Evolutionary conservation across 768 basidiomycete species (phyloP).

Genomic region (Cytidiella melzeri): DNA sequence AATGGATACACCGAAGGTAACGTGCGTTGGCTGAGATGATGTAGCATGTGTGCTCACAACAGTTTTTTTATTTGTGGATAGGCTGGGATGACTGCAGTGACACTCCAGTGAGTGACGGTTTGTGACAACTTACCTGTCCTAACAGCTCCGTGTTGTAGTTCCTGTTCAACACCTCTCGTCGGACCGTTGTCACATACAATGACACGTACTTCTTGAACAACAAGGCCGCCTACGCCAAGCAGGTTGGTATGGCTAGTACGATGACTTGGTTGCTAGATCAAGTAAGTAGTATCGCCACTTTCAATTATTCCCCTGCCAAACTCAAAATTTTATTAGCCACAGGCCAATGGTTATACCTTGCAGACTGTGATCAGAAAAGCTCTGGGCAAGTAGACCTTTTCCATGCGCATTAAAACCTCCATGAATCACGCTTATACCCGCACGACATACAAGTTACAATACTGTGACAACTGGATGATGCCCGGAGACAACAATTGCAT

Average conservation of each 20-base stretch:
- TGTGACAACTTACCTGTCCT: neutral
- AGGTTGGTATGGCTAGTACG: conserved; percentile 45
- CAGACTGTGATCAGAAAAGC: conserved; percentile 39
- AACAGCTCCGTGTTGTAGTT: conserved; percentile 25
- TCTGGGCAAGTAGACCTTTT: conserved; percentile 38
- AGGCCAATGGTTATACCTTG: conserved; percentile 41
- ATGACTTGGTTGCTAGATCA: conserved; percentile 55
- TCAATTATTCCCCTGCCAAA: neutral
- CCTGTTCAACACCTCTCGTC: conserved; percentile 39
- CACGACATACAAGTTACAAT: too few relatives aligned
- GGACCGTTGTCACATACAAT: conserved; percentile 68
- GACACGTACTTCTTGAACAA: conserved; percentile 44
- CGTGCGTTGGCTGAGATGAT: conserved; percentile 10
- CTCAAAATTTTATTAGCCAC: neutral
- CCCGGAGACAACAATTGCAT: too few relatives aligned
- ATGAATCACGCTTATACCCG: too few relatives aligned
- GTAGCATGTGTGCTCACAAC: too few relatives aligned
- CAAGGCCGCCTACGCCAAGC: conserved; percentile 53
- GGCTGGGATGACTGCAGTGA: conserved; percentile 67
- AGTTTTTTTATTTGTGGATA: conserved; percentile 13
- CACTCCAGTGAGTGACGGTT: conserved; percentile 45
- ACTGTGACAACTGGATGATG: too few relatives aligned
- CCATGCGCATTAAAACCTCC: too few relatives aligned
- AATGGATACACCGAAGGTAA: conserved; percentile 50
- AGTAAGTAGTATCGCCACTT: too few relatives aligned